These are phyloP conservation scores for Fraxinus greggii DNA, from an alignment of 305 asterid species.

Conservation along the genomic window DNA sequence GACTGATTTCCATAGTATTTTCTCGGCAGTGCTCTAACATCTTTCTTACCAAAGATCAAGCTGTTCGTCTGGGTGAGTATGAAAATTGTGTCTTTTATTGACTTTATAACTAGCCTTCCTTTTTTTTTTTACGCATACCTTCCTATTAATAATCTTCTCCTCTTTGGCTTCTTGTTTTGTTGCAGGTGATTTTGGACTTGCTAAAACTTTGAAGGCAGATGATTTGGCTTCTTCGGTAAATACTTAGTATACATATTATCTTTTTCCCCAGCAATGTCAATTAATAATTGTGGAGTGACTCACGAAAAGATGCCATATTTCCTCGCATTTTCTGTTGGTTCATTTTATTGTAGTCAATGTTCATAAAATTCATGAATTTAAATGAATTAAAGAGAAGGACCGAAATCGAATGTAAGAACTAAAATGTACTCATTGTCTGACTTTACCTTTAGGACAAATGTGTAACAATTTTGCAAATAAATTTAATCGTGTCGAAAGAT, in stretches of 20 bases:
- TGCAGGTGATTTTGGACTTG: slow-evolving; percentile 95
- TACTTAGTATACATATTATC: slow-evolving; percentile 24
- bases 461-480: neutral
- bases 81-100: slow-evolving; percentile 16
- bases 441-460: neutral
- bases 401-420: neutral
- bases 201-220: slow-evolving; percentile 93
- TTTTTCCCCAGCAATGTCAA: slow-evolving; percentile 1
- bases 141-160: slow-evolving; percentile 12
- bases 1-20: slow-evolving; percentile 28
- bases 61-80: slow-evolving; percentile 79
- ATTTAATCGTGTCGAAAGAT: too few species aligned
- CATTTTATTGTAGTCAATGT: neutral
- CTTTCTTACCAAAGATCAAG: slow-evolving; percentile 89
- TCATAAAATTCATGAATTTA: neutral
- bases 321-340: neutral
- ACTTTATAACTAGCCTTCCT: slow-evolving; percentile 9
- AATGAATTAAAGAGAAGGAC: slow-evolving; percentile 1
- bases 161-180: slow-evolving; percentile 19
- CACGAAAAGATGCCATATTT: neutral
- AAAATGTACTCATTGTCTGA: neutral
- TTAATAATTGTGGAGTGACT: neutral
- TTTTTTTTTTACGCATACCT: slow-evolving; percentile 14
- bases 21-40: slow-evolving; percentile 87
- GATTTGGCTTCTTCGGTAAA: slow-evolving; percentile 98